Evolutionary conservation across 768 basidiomycete genomes (phyloP), one percentile per base, ranked within the genome.

Genomic region (Gloeopeniophorella convolvens): DNA sequence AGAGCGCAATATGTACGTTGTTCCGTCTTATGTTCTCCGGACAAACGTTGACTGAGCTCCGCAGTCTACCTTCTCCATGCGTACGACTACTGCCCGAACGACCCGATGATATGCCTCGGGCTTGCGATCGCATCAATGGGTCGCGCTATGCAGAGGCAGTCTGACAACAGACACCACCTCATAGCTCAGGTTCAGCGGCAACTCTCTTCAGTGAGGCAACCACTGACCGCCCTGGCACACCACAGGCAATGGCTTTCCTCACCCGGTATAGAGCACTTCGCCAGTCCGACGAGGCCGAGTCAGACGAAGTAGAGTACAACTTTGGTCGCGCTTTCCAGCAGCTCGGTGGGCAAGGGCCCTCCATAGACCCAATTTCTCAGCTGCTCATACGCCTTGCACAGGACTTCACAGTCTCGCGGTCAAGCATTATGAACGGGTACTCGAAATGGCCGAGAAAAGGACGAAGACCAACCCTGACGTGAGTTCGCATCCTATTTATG

Each of bases 301-400:
- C 75, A 20, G 76, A 80, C 24, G 94, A 98, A 65, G 83, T 95
- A 3, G 90, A 99, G 50, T 97, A 79, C 64, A 99, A 99, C 65
- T 89, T 94, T 62, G 95, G 85, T 0, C 74, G 95, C 39, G 79
- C 82, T 1, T 98, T 96, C 63, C 95, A 98, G 62, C 88, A 93
- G 51, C 72, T 96, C n/a, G 89, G 92, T 91, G 54, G 47, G 76
- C 59, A 11, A 13, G 27, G 15, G n/a, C 15, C 1, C 30, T 9
- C 39, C 11, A 21, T 9, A 8, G 39, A 3, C 27, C 23, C 33
- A 11, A 16, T 45, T 32, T 13, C 28, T 7, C 20, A 33, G 16
- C 16, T 28, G 39, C 27, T 50, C 41, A 46, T 52, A 31, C 32
- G 5, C 2, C 28, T 35, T 37, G 13, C 5, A 24, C 15, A 95